Evolutionary conservation across 1,284 basidiomycete genomes (phyloP).

Genomic region (Coniophora puteana): DNA sequence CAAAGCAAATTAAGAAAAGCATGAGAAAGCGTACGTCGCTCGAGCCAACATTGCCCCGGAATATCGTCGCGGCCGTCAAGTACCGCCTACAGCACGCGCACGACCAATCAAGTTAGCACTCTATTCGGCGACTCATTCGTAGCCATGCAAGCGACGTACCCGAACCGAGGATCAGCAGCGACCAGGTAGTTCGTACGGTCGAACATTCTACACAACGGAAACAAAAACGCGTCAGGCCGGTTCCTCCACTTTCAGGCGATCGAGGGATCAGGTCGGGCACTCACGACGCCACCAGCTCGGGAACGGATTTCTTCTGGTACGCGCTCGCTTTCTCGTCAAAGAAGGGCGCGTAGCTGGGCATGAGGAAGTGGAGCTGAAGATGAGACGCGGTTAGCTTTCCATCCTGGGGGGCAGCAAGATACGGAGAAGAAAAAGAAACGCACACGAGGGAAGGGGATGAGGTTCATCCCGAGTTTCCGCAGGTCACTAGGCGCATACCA

Average conservation of each 20-base stretch:
- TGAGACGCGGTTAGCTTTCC: background rate
- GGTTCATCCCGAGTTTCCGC: constrained; percentile 91
- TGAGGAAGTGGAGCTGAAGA: constrained; percentile 81
- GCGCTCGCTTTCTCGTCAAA: constrained; percentile 57
- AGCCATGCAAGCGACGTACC: too few relatives aligned
- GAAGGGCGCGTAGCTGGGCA: constrained; percentile 85
- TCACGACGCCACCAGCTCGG: constrained; percentile 70
- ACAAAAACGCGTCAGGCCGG: constrained; percentile 4
- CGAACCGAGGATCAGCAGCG: constrained; percentile 79
- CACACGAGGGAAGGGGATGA: constrained; percentile 89
- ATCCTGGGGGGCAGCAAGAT: constrained; percentile 1
- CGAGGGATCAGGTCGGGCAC: too few relatives aligned
- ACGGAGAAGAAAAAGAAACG: constrained; percentile 19
- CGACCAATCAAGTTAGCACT: constrained; percentile 1
- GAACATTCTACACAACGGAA: constrained; percentile 54
- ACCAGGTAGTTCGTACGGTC: constrained; percentile 79
- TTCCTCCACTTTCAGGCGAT: background rate
- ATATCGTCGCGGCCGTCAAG: constrained; percentile 84
- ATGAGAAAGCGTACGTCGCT: constrained; percentile 59
- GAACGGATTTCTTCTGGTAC: constrained; percentile 60
- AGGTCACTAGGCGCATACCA: constrained; percentile 64
- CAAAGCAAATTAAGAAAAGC: background rate
- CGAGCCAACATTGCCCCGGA: constrained; percentile 79
- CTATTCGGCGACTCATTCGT: too few relatives aligned
- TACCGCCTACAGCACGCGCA: constrained; percentile 53